A percentile compares a stretch with the other conserved stretches of the same genome.
Conservation (phyloP, 2,329 filamentous ascomycete genomes). For the Fusarium chuoi region DNA sequence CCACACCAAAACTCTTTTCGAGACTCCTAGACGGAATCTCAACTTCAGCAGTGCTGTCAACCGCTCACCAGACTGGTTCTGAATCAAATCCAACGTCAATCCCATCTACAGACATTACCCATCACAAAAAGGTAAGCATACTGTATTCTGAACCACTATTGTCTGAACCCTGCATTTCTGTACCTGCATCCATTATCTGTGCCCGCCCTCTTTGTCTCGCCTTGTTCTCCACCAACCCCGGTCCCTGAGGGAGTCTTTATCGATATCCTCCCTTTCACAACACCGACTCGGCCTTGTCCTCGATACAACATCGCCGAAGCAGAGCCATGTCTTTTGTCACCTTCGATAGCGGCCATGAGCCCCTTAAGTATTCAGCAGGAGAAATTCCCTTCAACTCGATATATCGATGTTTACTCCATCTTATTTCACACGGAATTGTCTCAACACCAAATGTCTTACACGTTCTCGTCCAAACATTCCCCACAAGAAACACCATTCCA, state of each 20-base stretch:
- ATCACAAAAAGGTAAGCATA: conserved; percentile 30
- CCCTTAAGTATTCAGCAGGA: neutral
- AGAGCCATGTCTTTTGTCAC: neutral
- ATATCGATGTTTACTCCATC: conserved; percentile 9
- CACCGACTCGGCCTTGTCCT: conserved; percentile 8
- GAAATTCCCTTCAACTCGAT: neutral
- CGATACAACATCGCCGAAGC: conserved; percentile 2
- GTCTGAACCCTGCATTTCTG: conserved; percentile 22
- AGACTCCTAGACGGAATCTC: conserved; percentile 44
- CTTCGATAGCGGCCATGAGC: conserved; percentile 10
- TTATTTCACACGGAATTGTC: conserved; percentile 11
- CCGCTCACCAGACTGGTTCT: conserved; percentile 43
- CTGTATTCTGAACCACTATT: conserved; percentile 19
- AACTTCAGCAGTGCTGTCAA: conserved; percentile 38
- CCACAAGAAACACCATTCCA: conserved; percentile 39
- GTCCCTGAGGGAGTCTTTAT: conserved; percentile 23
- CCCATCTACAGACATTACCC: conserved; percentile 8
- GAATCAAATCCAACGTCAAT: conserved; percentile 32
- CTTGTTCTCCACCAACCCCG: conserved; percentile 27
- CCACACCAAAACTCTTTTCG: conserved; percentile 27
- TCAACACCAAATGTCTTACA: conserved; percentile 40
- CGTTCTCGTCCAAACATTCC: conserved; percentile 33
- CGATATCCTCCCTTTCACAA: conserved; percentile 28
- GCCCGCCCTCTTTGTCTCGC: conserved; percentile 26
- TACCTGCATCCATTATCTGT: conserved; percentile 22